Conservation (phyloP, 2,329 filamentous ascomycete species). For the Mollisiaceae sp. region DNA sequence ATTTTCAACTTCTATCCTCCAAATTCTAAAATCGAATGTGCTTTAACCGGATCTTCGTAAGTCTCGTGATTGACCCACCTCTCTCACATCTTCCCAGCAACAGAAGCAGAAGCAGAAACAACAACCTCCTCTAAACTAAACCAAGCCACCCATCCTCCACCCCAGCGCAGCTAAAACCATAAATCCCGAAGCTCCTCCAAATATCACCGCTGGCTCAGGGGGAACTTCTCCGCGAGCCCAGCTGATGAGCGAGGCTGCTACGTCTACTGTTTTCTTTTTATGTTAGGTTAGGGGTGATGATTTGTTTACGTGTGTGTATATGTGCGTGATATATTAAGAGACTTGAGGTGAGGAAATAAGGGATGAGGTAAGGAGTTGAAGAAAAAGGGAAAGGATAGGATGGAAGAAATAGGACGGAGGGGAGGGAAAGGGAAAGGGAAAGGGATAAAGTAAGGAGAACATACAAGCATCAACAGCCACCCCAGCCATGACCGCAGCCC, state of each 20-base stretch:
- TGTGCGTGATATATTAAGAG: too few species aligned
- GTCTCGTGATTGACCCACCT: neutral
- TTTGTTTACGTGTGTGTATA: too few species aligned
- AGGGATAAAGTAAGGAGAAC: neutral
- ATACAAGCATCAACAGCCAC: slow-evolving; percentile 14
- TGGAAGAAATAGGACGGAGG: neutral
- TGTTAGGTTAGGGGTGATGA: too few species aligned
- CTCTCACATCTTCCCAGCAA: too few species aligned
- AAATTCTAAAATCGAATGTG: neutral
- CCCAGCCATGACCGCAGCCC: slow-evolving; percentile 17
- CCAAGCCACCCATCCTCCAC: slow-evolving; percentile 14
- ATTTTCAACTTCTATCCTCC: neutral
- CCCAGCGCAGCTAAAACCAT: slow-evolving; percentile 14
- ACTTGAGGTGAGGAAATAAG: too few species aligned
- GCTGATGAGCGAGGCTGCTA: neutral
- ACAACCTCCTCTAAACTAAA: neutral
- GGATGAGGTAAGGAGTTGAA: too few species aligned
- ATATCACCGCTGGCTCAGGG: slow-evolving; percentile 2
- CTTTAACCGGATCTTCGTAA: neutral
- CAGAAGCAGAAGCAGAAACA: too few species aligned
- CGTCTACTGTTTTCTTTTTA: neutral
- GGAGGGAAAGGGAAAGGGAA: neutral
- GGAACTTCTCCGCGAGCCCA: slow-evolving; percentile 11
- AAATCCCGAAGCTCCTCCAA: slow-evolving; percentile 19
- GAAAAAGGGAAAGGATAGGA: too few species aligned